Evolutionary conservation across 1,284 basidiomycete species (phyloP), one percentile per base, ranked within the genome.

Genomic region (Cutaneotrichosporon cutaneum): DNA sequence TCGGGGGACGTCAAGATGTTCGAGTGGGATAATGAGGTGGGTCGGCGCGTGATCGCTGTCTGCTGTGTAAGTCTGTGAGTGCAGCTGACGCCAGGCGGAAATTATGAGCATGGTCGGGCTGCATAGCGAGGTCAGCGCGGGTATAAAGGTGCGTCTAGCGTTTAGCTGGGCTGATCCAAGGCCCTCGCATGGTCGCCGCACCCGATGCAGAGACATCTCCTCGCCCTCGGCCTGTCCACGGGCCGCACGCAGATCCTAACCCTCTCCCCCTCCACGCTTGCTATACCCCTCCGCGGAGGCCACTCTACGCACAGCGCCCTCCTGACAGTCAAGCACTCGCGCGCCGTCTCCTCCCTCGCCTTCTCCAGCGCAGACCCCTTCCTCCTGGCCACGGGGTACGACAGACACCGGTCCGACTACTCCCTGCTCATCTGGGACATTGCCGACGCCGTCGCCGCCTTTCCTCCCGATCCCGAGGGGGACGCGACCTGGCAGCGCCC

Each of bases 361-460:
- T 80, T 77, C 64, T 76, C 72, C 1, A 45, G 65, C 0, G 59
- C 70, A 32, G 77, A 80, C 60, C 70, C 74, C 9, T 68, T 71
- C 50, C 72, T 76, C 48, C 54, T 79, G 2, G 74, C 77, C 8
- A 70, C 72, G 3, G 77, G 75, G 3, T 72, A 75, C 54, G 78
- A 80, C 56, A 65, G 74, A 50, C 77, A 76, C 56, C 71, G 77
- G 36, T 75, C 73, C n/a, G 77, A 79, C 54, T 70, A 72, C 58
- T 76, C 74, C 0, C 61, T 80, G 3, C 65, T 76, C 21, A 73
- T 80, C 11, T 80, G 78, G 78, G 78, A 80, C 61, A 61, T 80
- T 3, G 65, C 70, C 27, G 73, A 74, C 32, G 70, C 69, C 32
- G 50, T 77, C 18, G 47, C 64, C 22, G 44, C 58, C 0, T 35